Base-by-base conservation (phyloP, 345 rosid species). In the Gossypium stocksii region DNA sequence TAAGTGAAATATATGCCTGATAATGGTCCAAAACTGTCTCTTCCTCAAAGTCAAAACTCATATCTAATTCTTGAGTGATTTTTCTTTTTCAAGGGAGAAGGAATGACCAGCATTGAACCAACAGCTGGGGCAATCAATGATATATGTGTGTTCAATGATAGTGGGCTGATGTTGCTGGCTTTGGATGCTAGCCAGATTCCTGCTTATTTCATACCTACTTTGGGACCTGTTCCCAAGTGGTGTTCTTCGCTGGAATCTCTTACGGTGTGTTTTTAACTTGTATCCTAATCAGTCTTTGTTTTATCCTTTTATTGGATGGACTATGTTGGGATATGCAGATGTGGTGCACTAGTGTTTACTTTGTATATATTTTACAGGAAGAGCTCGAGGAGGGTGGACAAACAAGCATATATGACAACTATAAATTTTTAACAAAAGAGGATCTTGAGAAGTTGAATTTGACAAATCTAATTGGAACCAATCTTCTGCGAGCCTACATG, bases 211-310 rank as follows among this genome's bases (percentile, higher is more conserved):
- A 79, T 95, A 81, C 98, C 99, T 82, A 88, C 92, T 75, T 83
- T 93, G 56, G 99, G 98, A 77, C 94, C 99, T 83, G 92, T 95
- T 72, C 99, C 99, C 54, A 91, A 88, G 72, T 95, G 99, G 99
- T 90, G 93, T 81, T 80, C 97, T 66, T 67, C 83, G 34, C 85
- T 95, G 65, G 99, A 95, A 79, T 89, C 83, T 82, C 62, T 88
- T 73, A 95, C 99, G 85, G 99, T 94, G 63, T 71, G 76, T 69
- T 79, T 63, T 76, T 69, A 57, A 58, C 34, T 70, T 34, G 25
- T 46, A 54, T 57, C 44, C 56, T 12, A 3, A 29, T 77, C 44
- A 63, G 29, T 43, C 70, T 70, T 66, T 71, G 17, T 44, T 60
- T 75, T 65, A 19, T 43, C 3, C 54, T 66, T 66, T 22, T 16